These are phyloP conservation scores for Aethionema arabicum DNA, from an alignment of 345 rosid species.

Conservation along the genomic window DNA sequence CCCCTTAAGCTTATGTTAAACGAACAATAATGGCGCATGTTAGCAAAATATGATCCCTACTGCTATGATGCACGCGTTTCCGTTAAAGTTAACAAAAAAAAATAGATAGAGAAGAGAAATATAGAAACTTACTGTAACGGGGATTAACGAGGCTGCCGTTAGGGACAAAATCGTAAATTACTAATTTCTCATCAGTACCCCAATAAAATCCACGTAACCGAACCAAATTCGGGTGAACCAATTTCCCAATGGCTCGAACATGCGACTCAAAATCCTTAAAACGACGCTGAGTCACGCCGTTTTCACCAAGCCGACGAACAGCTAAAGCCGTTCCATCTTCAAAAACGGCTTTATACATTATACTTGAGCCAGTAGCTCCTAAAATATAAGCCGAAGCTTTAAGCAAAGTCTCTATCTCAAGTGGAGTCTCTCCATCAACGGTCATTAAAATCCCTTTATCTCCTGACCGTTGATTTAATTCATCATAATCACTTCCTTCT, in stretches of 20 bases:
- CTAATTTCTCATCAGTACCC: conserved; percentile 70
- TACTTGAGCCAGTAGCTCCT: conserved; percentile 88
- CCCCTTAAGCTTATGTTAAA: no score
- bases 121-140: conserved; percentile 67
- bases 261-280: conserved; percentile 78
- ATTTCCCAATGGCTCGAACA: conserved; percentile 68
- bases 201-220: conserved; percentile 78
- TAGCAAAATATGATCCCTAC: conserved; percentile 17
- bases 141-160: conserved; percentile 80
- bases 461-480: conserved; percentile 37
- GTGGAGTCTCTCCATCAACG: conserved; percentile 62
- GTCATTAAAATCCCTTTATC: conserved; percentile 61
- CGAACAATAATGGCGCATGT: not conserved
- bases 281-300: conserved; percentile 53
- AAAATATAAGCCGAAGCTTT: conserved; percentile 81
- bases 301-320: conserved; percentile 76
- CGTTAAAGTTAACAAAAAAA: not conserved
- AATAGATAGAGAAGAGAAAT: not conserved
- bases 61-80: conserved; percentile 17
- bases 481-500: conserved; percentile 31
- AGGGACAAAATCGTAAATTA: conserved; percentile 74
- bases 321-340: conserved; percentile 77
- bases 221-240: conserved; percentile 87
- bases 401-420: conserved; percentile 75
- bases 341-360: conserved; percentile 86